Conservation (phyloP, 257 asterid species). For the Cynanchum wilfordii region DNA sequence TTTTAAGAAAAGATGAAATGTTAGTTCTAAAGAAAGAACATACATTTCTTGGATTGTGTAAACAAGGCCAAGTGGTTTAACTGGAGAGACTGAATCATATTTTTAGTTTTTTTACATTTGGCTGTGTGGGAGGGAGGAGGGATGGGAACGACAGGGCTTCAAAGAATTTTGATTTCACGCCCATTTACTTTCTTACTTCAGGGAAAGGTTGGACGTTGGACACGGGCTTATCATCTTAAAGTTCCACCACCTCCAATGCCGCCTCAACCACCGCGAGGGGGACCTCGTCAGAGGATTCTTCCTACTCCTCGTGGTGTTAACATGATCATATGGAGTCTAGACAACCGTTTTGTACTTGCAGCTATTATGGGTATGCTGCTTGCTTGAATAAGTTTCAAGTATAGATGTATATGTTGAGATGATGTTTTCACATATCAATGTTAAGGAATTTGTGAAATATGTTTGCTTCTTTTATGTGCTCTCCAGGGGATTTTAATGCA, state of each 20-base stretch:
- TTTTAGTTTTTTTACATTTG: neutral
- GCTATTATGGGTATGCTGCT: slow-evolving; percentile 89
- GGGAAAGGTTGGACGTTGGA: slow-evolving; percentile 97
- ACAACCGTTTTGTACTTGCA: slow-evolving; percentile 98
- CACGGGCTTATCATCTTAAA: slow-evolving; percentile 90
- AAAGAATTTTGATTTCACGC: neutral
- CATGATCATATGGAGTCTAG: slow-evolving; percentile 98
- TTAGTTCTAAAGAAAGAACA: neutral
- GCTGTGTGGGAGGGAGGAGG: neutral
- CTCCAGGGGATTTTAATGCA: neutral
- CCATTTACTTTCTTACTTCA: slow-evolving; percentile 19
- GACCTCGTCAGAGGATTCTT: slow-evolving; percentile 97
- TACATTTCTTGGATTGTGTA: neutral
- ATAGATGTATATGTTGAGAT: neutral
- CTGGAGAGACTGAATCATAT: neutral
- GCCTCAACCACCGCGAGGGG: slow-evolving; percentile 98
- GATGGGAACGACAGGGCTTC: neutral
- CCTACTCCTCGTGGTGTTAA: slow-evolving; percentile 99
- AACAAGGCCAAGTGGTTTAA: neutral
- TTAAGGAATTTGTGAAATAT: neutral
- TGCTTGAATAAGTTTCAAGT: slow-evolving; percentile 17
- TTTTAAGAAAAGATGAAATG: neutral
- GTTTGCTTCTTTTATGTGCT: neutral
- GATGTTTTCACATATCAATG: neutral
- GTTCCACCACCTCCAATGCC: slow-evolving; percentile 99